Percentiles rank a stretch among this genome's conserved stretches.
phyloP scores from a whole-genome alignment of 2,329 filamentous ascomycete genomes.

The Ceratocystiopsis sp. region DNA sequence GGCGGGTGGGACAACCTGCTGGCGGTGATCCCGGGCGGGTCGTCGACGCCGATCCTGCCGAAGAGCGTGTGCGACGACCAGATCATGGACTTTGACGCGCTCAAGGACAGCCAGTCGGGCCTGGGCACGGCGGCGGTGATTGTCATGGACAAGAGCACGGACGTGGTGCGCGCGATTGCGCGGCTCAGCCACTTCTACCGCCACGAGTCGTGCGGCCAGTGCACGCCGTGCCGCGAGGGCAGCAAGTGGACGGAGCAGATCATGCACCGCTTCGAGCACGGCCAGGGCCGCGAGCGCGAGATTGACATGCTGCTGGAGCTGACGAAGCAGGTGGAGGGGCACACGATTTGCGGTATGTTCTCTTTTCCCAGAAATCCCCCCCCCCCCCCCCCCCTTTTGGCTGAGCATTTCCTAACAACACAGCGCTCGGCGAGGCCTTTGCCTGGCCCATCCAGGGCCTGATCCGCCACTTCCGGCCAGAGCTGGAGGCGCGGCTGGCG shows the following conservation, averaged over 20 bases:
- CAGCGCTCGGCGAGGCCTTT: slow-evolving; percentile 87
- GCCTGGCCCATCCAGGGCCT: slow-evolving; percentile 97
- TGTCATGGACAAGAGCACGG: slow-evolving; percentile 96
- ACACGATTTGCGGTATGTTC: slow-evolving; percentile 83
- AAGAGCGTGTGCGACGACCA: slow-evolving; percentile 84
- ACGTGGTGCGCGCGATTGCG: slow-evolving; percentile 86
- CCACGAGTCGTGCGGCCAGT: slow-evolving; percentile 96
- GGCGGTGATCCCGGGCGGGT: slow-evolving; percentile 89
- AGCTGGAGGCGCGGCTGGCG: slow-evolving; percentile 81
- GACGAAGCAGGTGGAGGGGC: slow-evolving; percentile 97
- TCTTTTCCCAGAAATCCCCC: too few species aligned
- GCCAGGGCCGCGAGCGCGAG: slow-evolving; percentile 72
- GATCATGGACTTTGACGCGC: slow-evolving; percentile 95
- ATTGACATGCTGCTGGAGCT: slow-evolving; percentile 99
- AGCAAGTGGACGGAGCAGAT: slow-evolving; percentile 99
- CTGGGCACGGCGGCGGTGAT: slow-evolving; percentile 95
- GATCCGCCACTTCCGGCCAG: slow-evolving; percentile 93
- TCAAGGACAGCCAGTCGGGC: slow-evolving; percentile 96
- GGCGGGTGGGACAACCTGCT: slow-evolving; percentile 97
- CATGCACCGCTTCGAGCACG: slow-evolving; percentile 90
- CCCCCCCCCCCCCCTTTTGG: not conserved
- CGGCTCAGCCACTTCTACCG: slow-evolving; percentile 94
- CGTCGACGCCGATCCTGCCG: slow-evolving; percentile 88
- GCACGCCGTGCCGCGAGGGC: slow-evolving; percentile 97
- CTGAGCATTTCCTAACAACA: slow-evolving; percentile 14